Conservation (phyloP, 495 filamentous ascomycete species). For the Aspergillus haitiensis region DNA sequence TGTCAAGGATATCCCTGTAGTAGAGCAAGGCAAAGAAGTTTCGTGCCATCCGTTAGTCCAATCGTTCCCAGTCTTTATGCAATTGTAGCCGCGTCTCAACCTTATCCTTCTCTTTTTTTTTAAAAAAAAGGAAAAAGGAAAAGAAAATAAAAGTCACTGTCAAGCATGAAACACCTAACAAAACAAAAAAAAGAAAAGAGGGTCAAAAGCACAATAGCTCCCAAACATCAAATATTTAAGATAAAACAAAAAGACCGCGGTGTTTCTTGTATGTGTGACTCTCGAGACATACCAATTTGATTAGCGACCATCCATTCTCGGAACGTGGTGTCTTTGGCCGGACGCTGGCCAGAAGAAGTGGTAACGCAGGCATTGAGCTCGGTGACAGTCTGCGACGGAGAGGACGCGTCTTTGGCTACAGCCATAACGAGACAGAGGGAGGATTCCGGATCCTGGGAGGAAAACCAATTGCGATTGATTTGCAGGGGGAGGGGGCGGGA, state of each 20-base stretch:
- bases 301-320: slow-evolving; percentile 53
- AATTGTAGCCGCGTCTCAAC: no score
- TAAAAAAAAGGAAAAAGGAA: background rate
- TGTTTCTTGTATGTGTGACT: background rate
- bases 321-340: slow-evolving; percentile 48
- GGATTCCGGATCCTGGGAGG: slow-evolving; percentile 22
- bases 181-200: background rate
- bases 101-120: background rate
- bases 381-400: slow-evolving; percentile 31
- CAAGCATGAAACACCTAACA: background rate
- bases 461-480: slow-evolving; percentile 18
- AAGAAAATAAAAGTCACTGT: background rate
- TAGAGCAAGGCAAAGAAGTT: slow-evolving; percentile 5
- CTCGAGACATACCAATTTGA: slow-evolving; percentile 49
- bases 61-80: background rate
- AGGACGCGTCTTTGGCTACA: slow-evolving; percentile 39
- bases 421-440: slow-evolving; percentile 30
- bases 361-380: slow-evolving; percentile 50
- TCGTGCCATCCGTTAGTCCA: slow-evolving; percentile 28
- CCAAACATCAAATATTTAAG: background rate
- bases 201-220: background rate
- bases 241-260: no score
- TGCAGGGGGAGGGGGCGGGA: slow-evolving; percentile 25
- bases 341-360: slow-evolving; percentile 34
- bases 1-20: slow-evolving; percentile 71